Conservation (phyloP, 768 basidiomycete genomes). For the Termitomyces sp. region DNA sequence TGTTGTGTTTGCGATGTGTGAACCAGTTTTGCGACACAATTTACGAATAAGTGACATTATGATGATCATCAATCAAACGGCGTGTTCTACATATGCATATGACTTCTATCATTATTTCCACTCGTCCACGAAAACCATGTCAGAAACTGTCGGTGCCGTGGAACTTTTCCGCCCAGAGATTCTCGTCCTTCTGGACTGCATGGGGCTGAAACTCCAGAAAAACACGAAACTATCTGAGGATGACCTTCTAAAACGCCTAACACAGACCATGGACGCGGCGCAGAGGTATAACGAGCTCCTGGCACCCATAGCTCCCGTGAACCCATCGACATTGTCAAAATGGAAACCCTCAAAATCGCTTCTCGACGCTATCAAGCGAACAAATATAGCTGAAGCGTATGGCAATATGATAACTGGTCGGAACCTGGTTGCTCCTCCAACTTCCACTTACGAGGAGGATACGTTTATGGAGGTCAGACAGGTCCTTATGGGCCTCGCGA, state of each 20-base stretch:
- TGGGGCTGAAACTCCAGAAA: conserved; percentile 21
- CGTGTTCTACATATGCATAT: no score
- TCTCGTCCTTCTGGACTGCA: conserved; percentile 17
- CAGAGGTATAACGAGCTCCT: conserved; percentile 18
- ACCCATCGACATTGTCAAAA: conserved; percentile 6
- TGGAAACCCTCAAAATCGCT: conserved; percentile 15
- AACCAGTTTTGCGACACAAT: no score
- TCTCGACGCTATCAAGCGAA: conserved; percentile 12
- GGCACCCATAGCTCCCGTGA: conserved; percentile 4
- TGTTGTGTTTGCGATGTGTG: no score
- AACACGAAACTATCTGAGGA: conserved; percentile 22
- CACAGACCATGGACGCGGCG: conserved; percentile 19
- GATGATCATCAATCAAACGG: not conserved
- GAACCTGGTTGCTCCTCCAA: conserved; percentile 6
- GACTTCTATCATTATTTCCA: not conserved
- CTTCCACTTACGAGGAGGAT: conserved; percentile 17
- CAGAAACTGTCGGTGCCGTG: not conserved
- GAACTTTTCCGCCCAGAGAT: conserved; percentile 10
- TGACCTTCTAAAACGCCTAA: conserved; percentile 17
- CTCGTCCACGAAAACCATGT: not conserved
- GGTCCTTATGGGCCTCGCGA: conserved; percentile 17
- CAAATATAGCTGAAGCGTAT: conserved; percentile 16
- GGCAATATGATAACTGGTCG: conserved; percentile 3
- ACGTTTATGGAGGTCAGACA: conserved; percentile 25
- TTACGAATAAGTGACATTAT: not conserved